Evolutionary conservation across 768 basidiomycete species (phyloP).

Genomic region (Mycena galopus): DNA sequence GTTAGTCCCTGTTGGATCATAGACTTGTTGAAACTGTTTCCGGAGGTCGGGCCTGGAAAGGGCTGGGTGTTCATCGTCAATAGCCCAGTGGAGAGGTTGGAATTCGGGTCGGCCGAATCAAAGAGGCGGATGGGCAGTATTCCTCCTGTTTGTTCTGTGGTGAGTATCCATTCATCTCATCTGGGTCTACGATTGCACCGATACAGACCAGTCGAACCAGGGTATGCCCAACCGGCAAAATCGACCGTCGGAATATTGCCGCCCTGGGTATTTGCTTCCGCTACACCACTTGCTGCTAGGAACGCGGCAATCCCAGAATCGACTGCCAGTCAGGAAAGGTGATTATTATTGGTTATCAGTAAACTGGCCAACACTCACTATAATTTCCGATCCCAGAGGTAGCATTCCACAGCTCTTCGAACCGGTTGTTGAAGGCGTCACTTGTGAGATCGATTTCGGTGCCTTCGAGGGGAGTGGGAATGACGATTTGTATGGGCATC

Average conservation of each 20-base stretch:
- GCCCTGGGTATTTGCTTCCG: background rate
- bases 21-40: background rate
- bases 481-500: too few species aligned
- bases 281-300: background rate
- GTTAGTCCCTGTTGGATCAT: background rate
- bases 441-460: background rate
- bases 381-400: background rate
- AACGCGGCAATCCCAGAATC: too few species aligned
- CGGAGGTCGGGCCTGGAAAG: background rate
- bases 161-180: background rate
- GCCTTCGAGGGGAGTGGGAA: too few species aligned
- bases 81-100: background rate
- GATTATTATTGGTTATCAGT: background rate
- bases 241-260: background rate
- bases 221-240: background rate
- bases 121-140: background rate
- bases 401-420: background rate
- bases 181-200: background rate
- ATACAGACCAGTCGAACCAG: background rate
- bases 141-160: background rate
- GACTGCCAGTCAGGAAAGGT: background rate
- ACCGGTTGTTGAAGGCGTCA: background rate
- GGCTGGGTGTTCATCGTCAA: background rate
- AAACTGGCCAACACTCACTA: slow-evolving; percentile 4
- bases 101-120: background rate